Evolutionary conservation across 345 rosid genomes (phyloP).

Genomic region (Syzygium jambos): DNA sequence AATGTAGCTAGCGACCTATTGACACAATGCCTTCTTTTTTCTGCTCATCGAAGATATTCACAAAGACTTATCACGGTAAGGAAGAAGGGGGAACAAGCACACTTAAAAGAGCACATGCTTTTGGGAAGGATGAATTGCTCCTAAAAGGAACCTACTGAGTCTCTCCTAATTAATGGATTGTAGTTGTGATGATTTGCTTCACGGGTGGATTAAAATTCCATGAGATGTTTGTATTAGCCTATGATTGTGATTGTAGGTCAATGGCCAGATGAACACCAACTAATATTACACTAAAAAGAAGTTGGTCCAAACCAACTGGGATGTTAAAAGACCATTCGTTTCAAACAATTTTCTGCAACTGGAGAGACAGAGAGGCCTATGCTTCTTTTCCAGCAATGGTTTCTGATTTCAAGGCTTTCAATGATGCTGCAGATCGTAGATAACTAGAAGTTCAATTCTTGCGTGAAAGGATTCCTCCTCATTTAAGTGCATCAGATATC

Average conservation of each 20-base stretch:
- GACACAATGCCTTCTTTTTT: not conserved
- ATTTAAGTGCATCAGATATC: not conserved
- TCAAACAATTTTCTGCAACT: not conserved
- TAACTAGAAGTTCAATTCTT: not conserved
- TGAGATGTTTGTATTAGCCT: not conserved
- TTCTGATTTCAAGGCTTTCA: not conserved
- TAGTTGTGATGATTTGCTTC: not conserved
- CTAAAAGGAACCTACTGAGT: not conserved
- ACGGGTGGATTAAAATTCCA: not conserved
- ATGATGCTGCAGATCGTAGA: not conserved
- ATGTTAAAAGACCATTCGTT: not conserved
- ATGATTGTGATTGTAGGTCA: not conserved
- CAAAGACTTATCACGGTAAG: not conserved
- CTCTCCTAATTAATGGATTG: not conserved
- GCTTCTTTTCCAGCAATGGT: not conserved
- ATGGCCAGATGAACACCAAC: not conserved
- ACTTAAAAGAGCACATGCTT: not conserved
- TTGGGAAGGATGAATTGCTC: not conserved
- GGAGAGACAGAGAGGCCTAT: not conserved
- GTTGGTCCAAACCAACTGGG: not conserved
- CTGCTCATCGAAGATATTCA: conserved; percentile 10
- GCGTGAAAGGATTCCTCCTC: not conserved
- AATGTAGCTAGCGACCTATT: not conserved
- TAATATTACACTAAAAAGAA: not conserved
- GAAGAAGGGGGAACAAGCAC: not conserved